A percentile compares a stretch with the other conserved stretches of the same genome.
These are phyloP conservation scores for Didymella pinodella DNA, from an alignment of 2,329 filamentous ascomycete species.

Conservation along the genomic window DNA sequence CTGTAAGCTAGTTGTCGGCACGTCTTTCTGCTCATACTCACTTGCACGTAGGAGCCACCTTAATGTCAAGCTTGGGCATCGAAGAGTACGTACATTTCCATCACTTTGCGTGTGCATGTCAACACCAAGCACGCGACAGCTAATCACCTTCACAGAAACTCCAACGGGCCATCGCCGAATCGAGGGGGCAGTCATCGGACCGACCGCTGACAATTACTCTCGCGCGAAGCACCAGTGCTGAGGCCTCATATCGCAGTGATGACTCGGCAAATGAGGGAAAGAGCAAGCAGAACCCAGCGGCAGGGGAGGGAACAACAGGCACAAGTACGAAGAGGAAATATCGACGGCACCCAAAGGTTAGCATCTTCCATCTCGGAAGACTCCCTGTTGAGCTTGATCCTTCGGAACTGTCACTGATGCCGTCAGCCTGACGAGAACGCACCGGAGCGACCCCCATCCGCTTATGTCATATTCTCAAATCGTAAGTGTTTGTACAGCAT, in stretches of 20 bases:
- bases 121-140: slow-evolving; percentile 1
- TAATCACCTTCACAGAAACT: slow-evolving; percentile 66
- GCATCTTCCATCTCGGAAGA: slow-evolving; percentile 23
- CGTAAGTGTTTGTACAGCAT: slow-evolving; percentile 61
- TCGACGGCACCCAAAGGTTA: slow-evolving; percentile 76
- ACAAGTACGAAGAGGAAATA: slow-evolving; percentile 73
- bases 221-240: slow-evolving; percentile 59
- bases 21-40: neutral
- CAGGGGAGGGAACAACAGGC: slow-evolving; percentile 18
- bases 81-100: slow-evolving; percentile 68
- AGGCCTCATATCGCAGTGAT: slow-evolving; percentile 65
- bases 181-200: slow-evolving; percentile 62
- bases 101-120: neutral
- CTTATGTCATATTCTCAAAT: slow-evolving; percentile 86
- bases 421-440: slow-evolving; percentile 76
- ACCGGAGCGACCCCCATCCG: slow-evolving; percentile 80
- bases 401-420: slow-evolving; percentile 26
- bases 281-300: slow-evolving; percentile 52
- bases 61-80: slow-evolving; percentile 80
- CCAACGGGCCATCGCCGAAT: slow-evolving; percentile 82
- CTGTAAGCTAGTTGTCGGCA: slow-evolving; percentile 61
- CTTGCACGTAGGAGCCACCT: slow-evolving; percentile 67
- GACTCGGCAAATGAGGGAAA: slow-evolving; percentile 59
- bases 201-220: slow-evolving; percentile 49
- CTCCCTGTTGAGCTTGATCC: neutral